Conservation (phyloP, 2,329 filamentous ascomycete species). For the Aureobasidium sp. region DNA sequence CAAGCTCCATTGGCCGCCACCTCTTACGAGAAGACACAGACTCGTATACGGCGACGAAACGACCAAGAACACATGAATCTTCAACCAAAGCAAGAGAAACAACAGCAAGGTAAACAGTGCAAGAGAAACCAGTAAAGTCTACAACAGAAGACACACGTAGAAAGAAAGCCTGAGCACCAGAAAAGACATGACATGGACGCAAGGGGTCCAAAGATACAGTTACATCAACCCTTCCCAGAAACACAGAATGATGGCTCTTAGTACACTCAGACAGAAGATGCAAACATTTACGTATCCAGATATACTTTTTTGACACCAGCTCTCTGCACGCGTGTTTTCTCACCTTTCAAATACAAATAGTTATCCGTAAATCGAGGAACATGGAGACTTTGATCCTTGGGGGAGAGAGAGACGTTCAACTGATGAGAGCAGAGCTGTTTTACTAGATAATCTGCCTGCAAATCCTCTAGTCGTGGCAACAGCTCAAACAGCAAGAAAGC, state of each 20-base stretch:
- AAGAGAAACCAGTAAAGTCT: too few relatives aligned
- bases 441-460: slow-evolving; percentile 3
- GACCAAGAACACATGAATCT: too few relatives aligned
- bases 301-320: neutral
- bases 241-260: too few relatives aligned
- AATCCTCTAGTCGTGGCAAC: neutral
- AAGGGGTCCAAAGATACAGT: neutral
- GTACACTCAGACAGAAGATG: neutral
- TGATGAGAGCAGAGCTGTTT: neutral
- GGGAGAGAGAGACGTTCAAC: neutral
- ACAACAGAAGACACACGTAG: too few relatives aligned
- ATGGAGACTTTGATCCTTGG: neutral
- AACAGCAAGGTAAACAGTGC: neutral
- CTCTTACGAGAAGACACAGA: neutral
- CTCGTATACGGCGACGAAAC: neutral
- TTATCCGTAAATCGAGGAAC: too few relatives aligned
- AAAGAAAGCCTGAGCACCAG: neutral
- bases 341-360: too few relatives aligned
- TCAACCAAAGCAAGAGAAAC: neutral
- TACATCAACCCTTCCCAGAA: neutral
- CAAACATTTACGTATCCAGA: neutral
- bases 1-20: too few relatives aligned
- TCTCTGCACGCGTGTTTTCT: too few relatives aligned
- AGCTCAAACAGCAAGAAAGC: neutral
- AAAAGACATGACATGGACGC: neutral